Conservation (phyloP, 108 stramenopile species). For the Chaetoceros tenuissimus region DNA sequence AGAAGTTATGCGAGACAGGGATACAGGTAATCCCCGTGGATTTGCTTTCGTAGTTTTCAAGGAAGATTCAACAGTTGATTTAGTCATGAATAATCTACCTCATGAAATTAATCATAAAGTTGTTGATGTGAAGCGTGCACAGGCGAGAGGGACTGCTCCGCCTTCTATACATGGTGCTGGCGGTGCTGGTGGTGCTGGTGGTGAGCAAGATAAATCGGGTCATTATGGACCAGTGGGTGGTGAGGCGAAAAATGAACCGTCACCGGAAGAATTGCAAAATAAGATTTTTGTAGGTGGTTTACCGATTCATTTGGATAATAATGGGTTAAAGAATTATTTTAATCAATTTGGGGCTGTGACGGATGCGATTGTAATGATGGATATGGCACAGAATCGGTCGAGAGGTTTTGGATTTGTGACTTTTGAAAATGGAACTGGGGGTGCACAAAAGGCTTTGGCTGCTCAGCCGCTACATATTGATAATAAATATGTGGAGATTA, state of each 20-base stretch:
- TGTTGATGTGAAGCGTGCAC: constrained; percentile 82
- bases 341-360: constrained; percentile 60
- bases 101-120: constrained; percentile 87
- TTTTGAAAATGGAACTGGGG: constrained; percentile 62
- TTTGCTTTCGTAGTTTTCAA: constrained; percentile 89
- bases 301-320: constrained; percentile 66
- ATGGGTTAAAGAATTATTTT: constrained; percentile 72
- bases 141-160: constrained; percentile 77
- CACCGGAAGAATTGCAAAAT: constrained; percentile 60
- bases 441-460: constrained; percentile 68
- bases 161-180: constrained; percentile 68
- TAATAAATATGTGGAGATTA: constrained; percentile 74
- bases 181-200: not conserved
- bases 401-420: constrained; percentile 94
- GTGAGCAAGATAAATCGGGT: not conserved
- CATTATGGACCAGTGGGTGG: not conserved
- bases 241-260: constrained; percentile 12
- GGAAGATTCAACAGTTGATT: constrained; percentile 69
- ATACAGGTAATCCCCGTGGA: constrained; percentile 83
- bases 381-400: constrained; percentile 61
- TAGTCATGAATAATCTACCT: constrained; percentile 57
- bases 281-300: constrained; percentile 63
- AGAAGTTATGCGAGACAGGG: constrained; percentile 77
- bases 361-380: constrained; percentile 72
- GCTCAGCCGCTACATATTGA: constrained; percentile 68